A percentile compares a stretch with the other conserved stretches of the same genome.
Conservation (phyloP, 2,329 filamentous ascomycete genomes). For the Penicillium fuscoglaucum region DNA sequence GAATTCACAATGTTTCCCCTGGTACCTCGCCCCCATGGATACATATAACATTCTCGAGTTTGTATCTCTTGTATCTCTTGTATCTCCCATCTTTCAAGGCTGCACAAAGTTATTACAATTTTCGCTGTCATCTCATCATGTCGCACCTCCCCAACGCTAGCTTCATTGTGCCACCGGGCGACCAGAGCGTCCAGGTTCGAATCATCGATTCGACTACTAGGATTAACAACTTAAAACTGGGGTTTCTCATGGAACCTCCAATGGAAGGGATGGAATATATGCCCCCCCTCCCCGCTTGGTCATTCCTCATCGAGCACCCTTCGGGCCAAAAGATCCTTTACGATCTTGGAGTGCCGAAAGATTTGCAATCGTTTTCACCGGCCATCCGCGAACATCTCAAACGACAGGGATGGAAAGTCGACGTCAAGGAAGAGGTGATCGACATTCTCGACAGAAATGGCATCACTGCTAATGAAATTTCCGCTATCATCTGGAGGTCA, state of each 20-base stretch:
- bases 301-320: conserved; percentile 29
- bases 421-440: conserved; percentile 10
- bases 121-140: neutral
- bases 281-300: conserved; percentile 14
- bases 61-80: neutral
- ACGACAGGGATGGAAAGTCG: neutral
- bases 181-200: conserved; percentile 5
- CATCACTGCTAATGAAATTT: conserved; percentile 1
- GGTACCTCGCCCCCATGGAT: too few species aligned
- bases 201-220: conserved; percentile 17
- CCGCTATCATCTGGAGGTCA: conserved; percentile 12
- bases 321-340: conserved; percentile 47
- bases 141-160: neutral
- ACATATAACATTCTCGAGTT: neutral
- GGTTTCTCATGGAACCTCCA: conserved; percentile 12
- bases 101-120: neutral
- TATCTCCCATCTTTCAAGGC: neutral
- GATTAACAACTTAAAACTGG: conserved; percentile 1
- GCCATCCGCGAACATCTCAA: neutral
- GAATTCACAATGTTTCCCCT: too few species aligned
- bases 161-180: conserved; percentile 7
- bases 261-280: conserved; percentile 4
- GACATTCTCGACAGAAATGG: conserved; percentile 6
- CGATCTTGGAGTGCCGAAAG: conserved; percentile 51
- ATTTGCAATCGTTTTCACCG: conserved; percentile 45